Evolutionary conservation across 371 early-diverging fungal species (phyloP).

Genomic region (Basidiobolus meristosporus): DNA sequence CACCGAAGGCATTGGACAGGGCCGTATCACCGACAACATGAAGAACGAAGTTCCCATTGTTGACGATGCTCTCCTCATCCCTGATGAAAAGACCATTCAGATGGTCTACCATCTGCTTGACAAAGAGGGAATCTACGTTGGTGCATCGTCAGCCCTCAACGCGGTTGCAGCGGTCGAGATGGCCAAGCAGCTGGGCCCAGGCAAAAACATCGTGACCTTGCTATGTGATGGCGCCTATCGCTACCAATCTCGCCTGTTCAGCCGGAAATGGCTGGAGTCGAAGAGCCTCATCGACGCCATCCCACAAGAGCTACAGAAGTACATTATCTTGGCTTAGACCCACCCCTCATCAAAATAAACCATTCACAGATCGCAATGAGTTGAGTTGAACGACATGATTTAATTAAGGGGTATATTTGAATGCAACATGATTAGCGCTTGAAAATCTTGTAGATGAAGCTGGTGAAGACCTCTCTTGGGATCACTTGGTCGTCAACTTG

Average conservation of each 20-base stretch:
- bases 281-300: slow-evolving; percentile 60
- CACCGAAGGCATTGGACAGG: slow-evolving; percentile 88
- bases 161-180: slow-evolving; percentile 84
- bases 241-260: slow-evolving; percentile 80
- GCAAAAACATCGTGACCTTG: slow-evolving; percentile 33
- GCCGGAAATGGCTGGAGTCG: slow-evolving; percentile 64
- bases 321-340: slow-evolving; percentile 39
- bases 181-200: slow-evolving; percentile 70
- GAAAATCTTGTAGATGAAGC: slow-evolving; percentile 86
- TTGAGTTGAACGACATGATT: too few species aligned
- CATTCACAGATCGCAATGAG: too few species aligned
- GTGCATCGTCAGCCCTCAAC: slow-evolving; percentile 82
- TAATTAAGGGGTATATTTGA: too few species aligned
- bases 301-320: slow-evolving; percentile 68
- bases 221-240: slow-evolving; percentile 83
- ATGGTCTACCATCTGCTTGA: slow-evolving; percentile 78
- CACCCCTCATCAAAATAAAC: too few species aligned
- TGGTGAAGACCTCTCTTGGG: slow-evolving; percentile 63
- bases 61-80: slow-evolving; percentile 65
- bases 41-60: slow-evolving; percentile 52
- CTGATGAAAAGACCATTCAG: slow-evolving; percentile 60
- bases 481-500: slow-evolving; percentile 47
- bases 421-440: too few species aligned
- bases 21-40: slow-evolving; percentile 82
- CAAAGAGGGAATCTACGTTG: slow-evolving; percentile 86